Evolutionary conservation across 805 yeast genomes (phyloP).

Genomic region (Gaillardinia entomophila): DNA sequence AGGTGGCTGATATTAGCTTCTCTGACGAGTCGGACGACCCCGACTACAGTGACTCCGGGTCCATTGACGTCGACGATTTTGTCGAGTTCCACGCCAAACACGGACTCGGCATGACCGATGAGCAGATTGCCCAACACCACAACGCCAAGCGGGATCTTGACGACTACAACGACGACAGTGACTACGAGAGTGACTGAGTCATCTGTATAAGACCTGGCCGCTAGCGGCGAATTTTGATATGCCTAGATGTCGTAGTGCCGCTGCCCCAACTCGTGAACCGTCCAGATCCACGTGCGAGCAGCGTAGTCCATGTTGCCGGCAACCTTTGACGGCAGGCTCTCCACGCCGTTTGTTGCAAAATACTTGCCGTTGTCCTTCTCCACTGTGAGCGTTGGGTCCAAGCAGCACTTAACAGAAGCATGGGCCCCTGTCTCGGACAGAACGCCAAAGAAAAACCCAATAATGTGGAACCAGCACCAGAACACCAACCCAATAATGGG

Average conservation of each 20-base stretch:
- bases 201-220: no score
- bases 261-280: slow-evolving; percentile 51
- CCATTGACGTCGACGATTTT: no score
- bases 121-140: no score
- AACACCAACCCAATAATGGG: slow-evolving; percentile 74
- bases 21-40: no score
- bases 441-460: slow-evolving; percentile 67
- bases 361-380: slow-evolving; percentile 67
- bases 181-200: no score
- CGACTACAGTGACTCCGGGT: no score
- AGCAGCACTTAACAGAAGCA: slow-evolving; percentile 58
- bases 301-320: slow-evolving; percentile 56
- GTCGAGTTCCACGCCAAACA: no score
- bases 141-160: no score
- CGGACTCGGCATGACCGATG: no score
- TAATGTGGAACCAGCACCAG: slow-evolving; percentile 65
- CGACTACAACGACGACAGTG: no score
- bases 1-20: no score
- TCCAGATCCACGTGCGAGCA: slow-evolving; percentile 76
- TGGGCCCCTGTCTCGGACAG: slow-evolving; percentile 65
- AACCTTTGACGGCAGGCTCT: slow-evolving; percentile 49
- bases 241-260: slow-evolving; percentile 36
- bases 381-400: slow-evolving; percentile 44
- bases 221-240: no score
- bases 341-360: slow-evolving; percentile 55